Base-by-base conservation (phyloP, 2,329 filamentous ascomycete genomes). In the Alternaria atra region DNA sequence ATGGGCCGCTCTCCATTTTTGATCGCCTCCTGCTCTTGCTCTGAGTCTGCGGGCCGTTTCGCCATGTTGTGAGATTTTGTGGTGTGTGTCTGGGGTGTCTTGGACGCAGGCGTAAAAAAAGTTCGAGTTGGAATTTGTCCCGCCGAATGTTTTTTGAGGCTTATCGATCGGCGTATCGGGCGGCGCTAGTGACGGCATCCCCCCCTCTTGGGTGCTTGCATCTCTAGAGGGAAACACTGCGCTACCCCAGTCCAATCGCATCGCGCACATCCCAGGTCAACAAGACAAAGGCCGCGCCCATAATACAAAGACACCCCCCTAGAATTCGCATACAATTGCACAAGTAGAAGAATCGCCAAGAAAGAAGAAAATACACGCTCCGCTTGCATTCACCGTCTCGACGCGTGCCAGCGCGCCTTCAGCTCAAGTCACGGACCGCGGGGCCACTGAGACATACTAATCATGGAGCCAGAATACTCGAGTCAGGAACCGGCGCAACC, bases 1-100 rank as follows among this genome's bases (percentile, higher is more conserved):
- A 86, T 79, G 61, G 87, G 87, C 32, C 87, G 82, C 63, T 87
- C 85, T 60, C 87, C 88, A 63, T 85, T 84, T 79, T 89, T 89
- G 70, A 90, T 84, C 40, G 86, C 80, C 61, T 84, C 82, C 44
- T 76, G 74, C 64, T 84, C 81, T 53, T 83, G 80, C 37, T 81
- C 77, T 46, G 82, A 75, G 62, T 89, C 86, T 58, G 85, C 86
- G 32, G 83, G 79, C 76, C 87, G 82, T 77, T 90, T 90, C 43
- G 85, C 84, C 87, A 90, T 90, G 57, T 56, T 81, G 58, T 20
- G 20, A 9, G 27, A 25, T 4, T 43, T 60, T 40, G 40, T 12
- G 25, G 12, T 2, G 44, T 52, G 42, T 13, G 27, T 25, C 40
- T 43, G 20, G 53, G 27, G 55, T 51, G 54, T 60, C 34, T 8